A percentile compares a stretch with the other conserved stretches of the same genome.
Evolutionary conservation across 176 grass and related monocot genomes (phyloP).

Genomic region (Musa acuminata): DNA sequence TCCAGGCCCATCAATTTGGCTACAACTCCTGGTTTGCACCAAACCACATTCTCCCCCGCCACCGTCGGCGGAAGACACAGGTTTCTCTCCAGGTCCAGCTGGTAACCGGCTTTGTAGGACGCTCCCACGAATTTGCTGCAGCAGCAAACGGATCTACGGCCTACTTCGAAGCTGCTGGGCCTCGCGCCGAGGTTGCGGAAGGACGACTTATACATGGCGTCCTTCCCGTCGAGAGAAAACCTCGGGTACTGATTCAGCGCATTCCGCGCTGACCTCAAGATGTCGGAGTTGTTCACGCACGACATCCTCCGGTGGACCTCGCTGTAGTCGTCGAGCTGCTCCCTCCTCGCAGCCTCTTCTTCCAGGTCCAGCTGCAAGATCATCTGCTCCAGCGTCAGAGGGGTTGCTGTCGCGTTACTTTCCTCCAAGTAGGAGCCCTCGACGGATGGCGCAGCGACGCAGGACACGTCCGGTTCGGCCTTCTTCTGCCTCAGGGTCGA

Average conservation of each 20-base stretch:
- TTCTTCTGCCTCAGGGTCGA: constrained; percentile 46
- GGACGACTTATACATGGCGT: constrained; percentile 78
- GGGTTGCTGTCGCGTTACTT: constrained; percentile 20
- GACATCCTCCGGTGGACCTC: constrained; percentile 52
- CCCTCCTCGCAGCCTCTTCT: constrained; percentile 43
- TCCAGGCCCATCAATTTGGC: constrained; percentile 88
- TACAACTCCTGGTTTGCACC: constrained; percentile 86
- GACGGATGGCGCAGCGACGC: constrained; percentile 27
- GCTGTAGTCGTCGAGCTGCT: constrained; percentile 26
- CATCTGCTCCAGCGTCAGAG: constrained; percentile 77
- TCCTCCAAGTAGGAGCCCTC: constrained; percentile 44
- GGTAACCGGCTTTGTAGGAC: constrained; percentile 22
- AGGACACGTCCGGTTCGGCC: constrained; percentile 22
- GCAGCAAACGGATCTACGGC: constrained; percentile 30
- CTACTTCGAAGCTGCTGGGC: neutral
- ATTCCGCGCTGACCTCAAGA: constrained; percentile 60
- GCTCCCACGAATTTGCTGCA: constrained; percentile 23
- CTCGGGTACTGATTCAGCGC: constrained; percentile 82
- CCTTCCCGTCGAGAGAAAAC: constrained; percentile 85
- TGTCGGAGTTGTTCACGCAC: constrained; percentile 68
- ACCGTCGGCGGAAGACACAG: constrained; percentile 56
- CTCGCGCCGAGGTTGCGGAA: constrained; percentile 42
- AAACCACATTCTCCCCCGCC: constrained; percentile 71
- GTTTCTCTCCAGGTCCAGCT: constrained; percentile 59
- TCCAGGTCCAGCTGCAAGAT: constrained; percentile 89